Conservation (phyloP, 495 filamentous ascomycete genomes). For the Aspergillus ellipticus region DNA sequence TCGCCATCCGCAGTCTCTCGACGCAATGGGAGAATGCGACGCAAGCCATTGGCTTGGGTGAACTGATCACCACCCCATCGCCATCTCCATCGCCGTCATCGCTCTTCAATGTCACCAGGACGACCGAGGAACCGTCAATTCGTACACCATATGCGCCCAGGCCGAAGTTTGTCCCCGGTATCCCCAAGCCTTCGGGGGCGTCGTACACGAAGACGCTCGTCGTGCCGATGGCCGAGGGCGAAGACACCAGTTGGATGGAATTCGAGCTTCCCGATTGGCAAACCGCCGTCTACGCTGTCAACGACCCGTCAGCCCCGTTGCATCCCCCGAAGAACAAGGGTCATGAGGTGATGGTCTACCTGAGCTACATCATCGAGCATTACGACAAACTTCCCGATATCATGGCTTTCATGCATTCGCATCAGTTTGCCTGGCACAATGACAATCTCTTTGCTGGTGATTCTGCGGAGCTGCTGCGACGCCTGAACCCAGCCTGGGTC, state of each 20-base stretch:
- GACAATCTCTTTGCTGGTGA: slow-evolving; percentile 49
- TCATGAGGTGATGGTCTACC: slow-evolving; percentile 72
- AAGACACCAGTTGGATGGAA: slow-evolving; percentile 61
- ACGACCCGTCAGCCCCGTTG: slow-evolving; percentile 55
- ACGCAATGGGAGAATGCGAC: slow-evolving; percentile 33
- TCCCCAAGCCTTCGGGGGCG: slow-evolving; percentile 37
- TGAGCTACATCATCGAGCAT: slow-evolving; percentile 68
- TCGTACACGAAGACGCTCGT: slow-evolving; percentile 53
- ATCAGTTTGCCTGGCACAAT: slow-evolving; percentile 66
- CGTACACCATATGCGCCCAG: slow-evolving; percentile 25
- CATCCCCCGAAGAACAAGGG: slow-evolving; percentile 73
- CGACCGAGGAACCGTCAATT: slow-evolving; percentile 5
- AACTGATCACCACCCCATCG: slow-evolving; percentile 19
- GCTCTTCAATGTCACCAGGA: slow-evolving; percentile 24
- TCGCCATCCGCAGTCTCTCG: slow-evolving; percentile 30
- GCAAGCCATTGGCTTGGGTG: slow-evolving; percentile 37
- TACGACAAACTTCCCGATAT: slow-evolving; percentile 67
- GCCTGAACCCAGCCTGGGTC: slow-evolving; percentile 51
- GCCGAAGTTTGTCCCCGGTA: slow-evolving; percentile 37
- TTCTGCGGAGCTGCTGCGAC: slow-evolving; percentile 49
- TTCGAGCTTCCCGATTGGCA: slow-evolving; percentile 52
- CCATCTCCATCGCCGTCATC: slow-evolving; percentile 10
- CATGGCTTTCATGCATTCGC: slow-evolving; percentile 66
- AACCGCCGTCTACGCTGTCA: slow-evolving; percentile 61
- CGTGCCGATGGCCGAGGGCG: slow-evolving; percentile 50